Evolutionary conservation across 164 flowering plant genomes (phyloP).

Genomic region (Umbilicus rupestris): DNA sequence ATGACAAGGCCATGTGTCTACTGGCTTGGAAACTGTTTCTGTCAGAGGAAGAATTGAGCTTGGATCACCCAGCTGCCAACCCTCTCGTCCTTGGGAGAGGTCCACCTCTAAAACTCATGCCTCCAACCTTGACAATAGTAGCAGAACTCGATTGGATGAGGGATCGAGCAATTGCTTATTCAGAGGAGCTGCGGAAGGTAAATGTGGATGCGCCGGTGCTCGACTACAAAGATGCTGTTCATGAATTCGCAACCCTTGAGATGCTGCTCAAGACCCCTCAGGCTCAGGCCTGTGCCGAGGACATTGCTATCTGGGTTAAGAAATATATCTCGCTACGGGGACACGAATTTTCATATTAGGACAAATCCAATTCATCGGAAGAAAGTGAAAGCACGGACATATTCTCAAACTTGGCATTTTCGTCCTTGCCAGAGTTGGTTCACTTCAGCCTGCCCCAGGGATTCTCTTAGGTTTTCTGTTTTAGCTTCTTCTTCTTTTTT

Average conservation of each 20-base stretch:
- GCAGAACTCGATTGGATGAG: slow-evolving; percentile 81
- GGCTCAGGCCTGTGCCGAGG: slow-evolving; percentile 70
- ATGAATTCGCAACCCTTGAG: slow-evolving; percentile 60
- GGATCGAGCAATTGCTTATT: slow-evolving; percentile 69
- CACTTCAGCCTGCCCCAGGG: too few relatives aligned
- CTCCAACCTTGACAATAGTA: slow-evolving; percentile 60
- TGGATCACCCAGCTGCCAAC: too few relatives aligned
- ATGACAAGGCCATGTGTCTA: slow-evolving; percentile 47
- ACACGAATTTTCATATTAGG: slow-evolving; percentile 58
- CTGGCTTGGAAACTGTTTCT: slow-evolving; percentile 64
- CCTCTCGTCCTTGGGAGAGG: slow-evolving; percentile 30
- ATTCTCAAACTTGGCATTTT: background rate
- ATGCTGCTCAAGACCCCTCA: slow-evolving; percentile 63
- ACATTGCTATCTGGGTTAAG: slow-evolving; percentile 71
- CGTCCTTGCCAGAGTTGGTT: too few relatives aligned
- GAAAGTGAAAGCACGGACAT: too few relatives aligned
- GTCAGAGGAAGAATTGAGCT: slow-evolving; percentile 47
- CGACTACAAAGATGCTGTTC: too few relatives aligned
- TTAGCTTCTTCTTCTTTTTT: too few relatives aligned
- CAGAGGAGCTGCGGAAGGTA: slow-evolving; percentile 61
- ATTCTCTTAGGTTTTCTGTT: too few relatives aligned
- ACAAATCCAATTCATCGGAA: too few relatives aligned
- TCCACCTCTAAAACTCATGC: slow-evolving; percentile 59
- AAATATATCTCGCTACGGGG: slow-evolving; percentile 61
- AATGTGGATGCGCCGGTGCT: slow-evolving; percentile 69